Conservation (phyloP, 345 rosid genomes). For the Rhodamnia rubescens region DNA sequence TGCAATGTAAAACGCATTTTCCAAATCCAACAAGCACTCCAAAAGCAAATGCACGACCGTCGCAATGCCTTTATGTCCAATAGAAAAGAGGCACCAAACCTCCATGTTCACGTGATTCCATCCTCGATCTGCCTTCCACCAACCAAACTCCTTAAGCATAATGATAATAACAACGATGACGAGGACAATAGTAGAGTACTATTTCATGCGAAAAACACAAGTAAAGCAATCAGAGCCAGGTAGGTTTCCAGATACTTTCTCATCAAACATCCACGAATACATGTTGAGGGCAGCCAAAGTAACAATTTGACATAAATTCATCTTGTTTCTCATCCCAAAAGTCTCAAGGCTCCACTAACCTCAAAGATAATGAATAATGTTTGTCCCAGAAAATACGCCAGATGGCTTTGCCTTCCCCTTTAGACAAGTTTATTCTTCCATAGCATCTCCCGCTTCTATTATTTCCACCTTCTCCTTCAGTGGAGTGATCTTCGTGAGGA, state of each 20-base stretch:
- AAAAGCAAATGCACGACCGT: not conserved
- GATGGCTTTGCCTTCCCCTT: not conserved
- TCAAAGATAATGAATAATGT: not conserved
- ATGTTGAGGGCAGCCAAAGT: not conserved
- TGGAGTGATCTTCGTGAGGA: conserved; percentile 6
- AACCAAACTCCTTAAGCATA: not conserved
- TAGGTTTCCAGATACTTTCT: not conserved
- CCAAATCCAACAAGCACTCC: not conserved
- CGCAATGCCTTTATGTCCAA: not conserved
- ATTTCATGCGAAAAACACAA: not conserved
- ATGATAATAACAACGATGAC: not conserved
- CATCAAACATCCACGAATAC: not conserved
- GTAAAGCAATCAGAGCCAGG: not conserved
- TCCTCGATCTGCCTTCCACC: not conserved
- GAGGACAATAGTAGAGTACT: not conserved
- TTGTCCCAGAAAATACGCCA: not conserved
- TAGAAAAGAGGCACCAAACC: not conserved
- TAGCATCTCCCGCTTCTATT: conserved; percentile 5
- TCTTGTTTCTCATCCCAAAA: not conserved
- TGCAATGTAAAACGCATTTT: not conserved
- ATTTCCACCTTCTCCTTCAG: conserved; percentile 8
- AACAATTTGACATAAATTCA: not conserved
- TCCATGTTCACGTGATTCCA: not conserved
- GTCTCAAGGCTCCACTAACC: not conserved
- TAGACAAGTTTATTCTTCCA: conserved; percentile 2